phyloP scores from a whole-genome alignment of 2,329 filamentous ascomycete species.

The Nemania abortiva region DNA sequence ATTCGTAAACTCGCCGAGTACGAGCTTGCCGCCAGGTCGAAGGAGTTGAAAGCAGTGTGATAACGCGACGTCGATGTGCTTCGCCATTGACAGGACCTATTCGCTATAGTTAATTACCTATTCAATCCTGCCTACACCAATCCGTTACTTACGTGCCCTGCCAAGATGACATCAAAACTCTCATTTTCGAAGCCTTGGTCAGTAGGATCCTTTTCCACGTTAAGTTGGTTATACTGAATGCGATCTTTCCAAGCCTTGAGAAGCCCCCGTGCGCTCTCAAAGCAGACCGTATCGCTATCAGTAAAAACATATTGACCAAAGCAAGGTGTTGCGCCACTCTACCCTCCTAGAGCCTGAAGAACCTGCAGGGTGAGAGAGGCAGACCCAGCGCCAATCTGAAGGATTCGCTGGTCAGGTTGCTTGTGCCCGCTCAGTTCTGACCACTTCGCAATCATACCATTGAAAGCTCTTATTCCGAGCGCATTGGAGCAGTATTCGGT shows the following conservation, averaged over 20 bases:
- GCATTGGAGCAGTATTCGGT: neutral
- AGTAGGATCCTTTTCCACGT: slow-evolving; percentile 8
- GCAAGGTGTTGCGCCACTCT: neutral
- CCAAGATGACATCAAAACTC: slow-evolving; percentile 13
- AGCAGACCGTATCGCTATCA: neutral
- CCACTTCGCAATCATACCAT: slow-evolving; percentile 11
- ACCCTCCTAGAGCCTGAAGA: neutral
- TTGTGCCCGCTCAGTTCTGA: neutral
- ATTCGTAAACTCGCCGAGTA: slow-evolving; percentile 7
- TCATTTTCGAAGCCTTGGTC: slow-evolving; percentile 6
- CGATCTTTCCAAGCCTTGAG: neutral
- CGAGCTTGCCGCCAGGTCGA: slow-evolving; percentile 4
- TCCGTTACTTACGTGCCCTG: slow-evolving; percentile 5
- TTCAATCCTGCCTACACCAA: neutral
- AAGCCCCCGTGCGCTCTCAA: neutral
- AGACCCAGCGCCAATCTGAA: neutral
- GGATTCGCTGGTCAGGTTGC: slow-evolving; percentile 4
- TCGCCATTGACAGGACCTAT: slow-evolving; percentile 2
- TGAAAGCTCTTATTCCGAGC: slow-evolving; percentile 1
- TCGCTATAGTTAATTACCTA: neutral
- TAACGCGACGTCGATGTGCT: neutral
- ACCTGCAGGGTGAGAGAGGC: neutral
- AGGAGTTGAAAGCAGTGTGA: neutral
- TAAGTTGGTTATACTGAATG: neutral
- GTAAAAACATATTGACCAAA: slow-evolving; percentile 10